Base-by-base conservation (phyloP, 106 monocot species). In the Agapanthus africanus region DNA sequence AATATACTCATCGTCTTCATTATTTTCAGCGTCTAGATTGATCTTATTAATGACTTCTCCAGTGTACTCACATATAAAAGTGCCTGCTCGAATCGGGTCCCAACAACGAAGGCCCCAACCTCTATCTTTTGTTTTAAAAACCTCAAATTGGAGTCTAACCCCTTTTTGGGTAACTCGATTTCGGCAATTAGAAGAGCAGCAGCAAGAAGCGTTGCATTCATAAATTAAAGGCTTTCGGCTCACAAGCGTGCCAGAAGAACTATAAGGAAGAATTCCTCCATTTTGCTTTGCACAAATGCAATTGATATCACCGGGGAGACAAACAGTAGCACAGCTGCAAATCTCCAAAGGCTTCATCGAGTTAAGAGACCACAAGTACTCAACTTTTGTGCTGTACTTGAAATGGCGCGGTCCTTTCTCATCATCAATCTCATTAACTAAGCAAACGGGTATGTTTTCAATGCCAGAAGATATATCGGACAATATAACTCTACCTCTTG, bases 91-190 rank as follows among this genome's bases (percentile, higher is more conserved):
- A 65, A 95, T 91, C 11, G 95, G 86, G 35, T 95, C 95, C 95
- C 91, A 95, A 1, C 88, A 95, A 7, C 84, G 87, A 54, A 95
- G 83, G 14, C 95, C 95, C 95, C 95, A 95, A 25, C 95, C 95
- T 36, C 68, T 71, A 63, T 80, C 70, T 37, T n/a, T 61, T 4
- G 95, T 95, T 69, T 57, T 80, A 40, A 91, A 95, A 59, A 95
- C 88, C 74, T 95, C 95, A 64, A 95, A 86, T 65, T 84, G 83
- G 11, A 91, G 79, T 44, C 65, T 85, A 18, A 79, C 19, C 33
- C 83, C 85, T 70, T 71, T 91, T 56, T 88, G 84, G 3, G 91
- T 86, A 10, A 80, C 79, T 40, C 88, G 74, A 33, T 91, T 85
- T 21, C 78, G 80, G 63, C 95, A 95, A 74, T 76, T 86, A 34